Percentiles rank a stretch among this genome's conserved stretches.
Conservation (phyloP, 345 rosid species). For the Noccaea caerulescens region DNA sequence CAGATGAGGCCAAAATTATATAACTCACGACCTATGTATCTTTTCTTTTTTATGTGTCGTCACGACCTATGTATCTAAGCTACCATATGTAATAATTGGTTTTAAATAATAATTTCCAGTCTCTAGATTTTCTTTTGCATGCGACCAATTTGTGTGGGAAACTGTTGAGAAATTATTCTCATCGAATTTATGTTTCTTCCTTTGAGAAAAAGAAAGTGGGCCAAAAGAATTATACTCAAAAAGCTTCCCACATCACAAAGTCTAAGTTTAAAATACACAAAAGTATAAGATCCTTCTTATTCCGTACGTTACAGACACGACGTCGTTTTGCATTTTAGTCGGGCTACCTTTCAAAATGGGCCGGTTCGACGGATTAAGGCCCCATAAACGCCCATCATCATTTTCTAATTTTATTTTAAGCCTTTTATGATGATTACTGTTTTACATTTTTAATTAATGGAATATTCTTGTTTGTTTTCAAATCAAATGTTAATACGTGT, state of each 20-base stretch:
- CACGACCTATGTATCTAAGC: slow-evolving; percentile 44
- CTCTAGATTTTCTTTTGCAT: neutral
- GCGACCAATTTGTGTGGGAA: slow-evolving; percentile 8
- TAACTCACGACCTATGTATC: slow-evolving; percentile 33
- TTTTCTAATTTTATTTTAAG: no score
- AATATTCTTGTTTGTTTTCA: no score
- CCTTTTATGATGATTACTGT: no score
- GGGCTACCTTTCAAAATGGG: neutral
- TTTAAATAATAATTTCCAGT: slow-evolving; percentile 19
- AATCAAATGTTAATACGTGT: no score
- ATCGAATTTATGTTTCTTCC: slow-evolving; percentile 34
- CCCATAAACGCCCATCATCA: slow-evolving; percentile 9
- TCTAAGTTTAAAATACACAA: slow-evolving; percentile 22
- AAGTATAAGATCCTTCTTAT: slow-evolving; percentile 23
- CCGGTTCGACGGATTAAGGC: slow-evolving; percentile 6
- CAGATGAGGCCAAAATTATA: slow-evolving; percentile 39
- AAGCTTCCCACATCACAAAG: slow-evolving; percentile 9
- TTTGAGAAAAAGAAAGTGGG: slow-evolving; percentile 38
- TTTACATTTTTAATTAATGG: no score
- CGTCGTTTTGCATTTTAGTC: neutral
- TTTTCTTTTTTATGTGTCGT: slow-evolving; percentile 27
- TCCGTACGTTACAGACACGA: neutral
- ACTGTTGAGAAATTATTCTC: slow-evolving; percentile 28
- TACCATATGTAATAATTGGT: slow-evolving; percentile 40
- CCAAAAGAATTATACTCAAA: slow-evolving; percentile 24